Base-by-base conservation (phyloP, 2,329 filamentous ascomycete species). In the Cryphonectria parasitica region DNA sequence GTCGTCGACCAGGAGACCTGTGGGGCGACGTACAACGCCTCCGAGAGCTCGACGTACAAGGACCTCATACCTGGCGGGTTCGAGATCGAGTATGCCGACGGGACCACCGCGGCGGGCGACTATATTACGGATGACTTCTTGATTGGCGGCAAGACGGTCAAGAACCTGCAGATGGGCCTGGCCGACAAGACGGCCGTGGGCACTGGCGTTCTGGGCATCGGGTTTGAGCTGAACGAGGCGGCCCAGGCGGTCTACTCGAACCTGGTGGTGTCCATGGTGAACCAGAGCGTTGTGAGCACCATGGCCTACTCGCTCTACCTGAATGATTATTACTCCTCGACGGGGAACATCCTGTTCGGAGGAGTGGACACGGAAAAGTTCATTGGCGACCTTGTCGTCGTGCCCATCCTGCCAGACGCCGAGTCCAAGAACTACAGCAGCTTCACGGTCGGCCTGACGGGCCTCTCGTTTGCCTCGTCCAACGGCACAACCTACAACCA, bases 221-320 rank as follows among this genome's bases (percentile, higher is more conserved):
- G 88, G 67, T 89, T 88, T 75, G 81, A 83, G 72, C 78, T 82
- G 39, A 87, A 84, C 73, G 85, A 86, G 70, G 82, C 84, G 31
- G 77, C 87, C 17, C 45, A 60, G 1, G 76, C 71, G 6, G 77
- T 79, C 0, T 88, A 88, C 76, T 81, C 83, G 19, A 88, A 92
- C 77, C 82, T 95, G 43, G 84, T 93, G 25, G 86, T 90, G 77
- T 84, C 88, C 74, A 84, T 96, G 78, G 84, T 88, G 31, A 78
- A 86, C 36, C 86, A 92, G 75, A 87, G 87, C 58, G 77, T 87
- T 66, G 92, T 93, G 76, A 83, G 85, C 68, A 84, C 84, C 39
- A 87, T 88, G 75, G 89, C 89, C 4, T 94, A 92, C 80, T 92
- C 90, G 72, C 80, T 94, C 36, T 93, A 90, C 83, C 82, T 89